Base-by-base conservation (phyloP, 352 stramenopile species). In the Globisporangium irregulare region DNA sequence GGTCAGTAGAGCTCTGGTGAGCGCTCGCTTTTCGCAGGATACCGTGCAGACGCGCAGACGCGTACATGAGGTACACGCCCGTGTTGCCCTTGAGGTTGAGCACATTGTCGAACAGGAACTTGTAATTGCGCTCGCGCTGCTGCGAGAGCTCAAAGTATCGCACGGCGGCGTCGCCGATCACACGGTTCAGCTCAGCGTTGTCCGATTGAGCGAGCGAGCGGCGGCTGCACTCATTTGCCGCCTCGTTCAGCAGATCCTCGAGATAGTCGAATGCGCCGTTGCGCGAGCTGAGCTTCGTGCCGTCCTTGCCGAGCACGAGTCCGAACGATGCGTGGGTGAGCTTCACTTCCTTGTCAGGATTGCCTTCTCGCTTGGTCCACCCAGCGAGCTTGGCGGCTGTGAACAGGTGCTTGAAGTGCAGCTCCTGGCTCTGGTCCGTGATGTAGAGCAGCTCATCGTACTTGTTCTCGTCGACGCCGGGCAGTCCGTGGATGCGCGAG, bases 371-470 rank as follows among this genome's bases (percentile, higher is more conserved):
- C 14, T 41, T 68, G 5, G 71, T 80, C 81, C 78, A 94, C 1
- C 82, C 83, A 2, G 80, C 81, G 29, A 80, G 72, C 64, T 79
- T 68, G 0, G 81, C 86, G 0, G 84, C 82, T 12, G 81, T 71
- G 62, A 94, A 93, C 38, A 95, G 76, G 61, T 93, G 87, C 60
- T 86, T 73, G 59, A 95, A 95, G 67, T 95, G 86, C 14, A 90
- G 61, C 56, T 91, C 77, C 66, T 95, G 87, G 36, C 86, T 91
- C 64, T 89, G 73, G 66, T 95, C 87, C 0, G 87, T 95, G 54
- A 94, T 79, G 67, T 95, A 94, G 22, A 95, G 71, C 41, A 93
- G 76, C 71, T 93, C 79, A 60, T 95, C 86, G 75, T 95, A 93
- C 38, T 72, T 60, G 14, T 74, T 90, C 1, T 76, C 58, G 38